phyloP scores from a whole-genome alignment of 257 asterid species.

The Striga asiatica region DNA sequence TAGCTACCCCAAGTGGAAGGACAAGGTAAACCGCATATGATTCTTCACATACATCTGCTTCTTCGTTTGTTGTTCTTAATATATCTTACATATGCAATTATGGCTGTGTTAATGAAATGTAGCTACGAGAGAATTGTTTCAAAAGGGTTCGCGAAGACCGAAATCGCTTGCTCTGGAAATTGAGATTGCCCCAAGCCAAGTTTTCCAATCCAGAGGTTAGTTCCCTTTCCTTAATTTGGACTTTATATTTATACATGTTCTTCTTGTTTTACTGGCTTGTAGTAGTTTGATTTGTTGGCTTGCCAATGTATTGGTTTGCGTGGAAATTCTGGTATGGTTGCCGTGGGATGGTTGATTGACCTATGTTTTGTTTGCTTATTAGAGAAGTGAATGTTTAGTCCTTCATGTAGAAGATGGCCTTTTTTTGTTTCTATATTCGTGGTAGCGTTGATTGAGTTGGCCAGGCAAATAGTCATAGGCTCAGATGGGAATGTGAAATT shows the following conservation, averaged over 20 bases:
- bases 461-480: not conserved
- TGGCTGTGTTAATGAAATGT: constrained; percentile 13
- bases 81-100: not conserved
- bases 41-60: not conserved
- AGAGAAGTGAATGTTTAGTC: not conserved
- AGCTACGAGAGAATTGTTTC: constrained; percentile 90
- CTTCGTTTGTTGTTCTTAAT: not conserved
- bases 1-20: constrained; percentile 61
- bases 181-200: constrained; percentile 37
- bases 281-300: not conserved
- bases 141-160: constrained; percentile 76
- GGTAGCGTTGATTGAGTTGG: not conserved
- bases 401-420: no score
- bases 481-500: not conserved
- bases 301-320: not conserved
- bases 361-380: not conserved
- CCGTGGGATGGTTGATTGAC: not conserved
- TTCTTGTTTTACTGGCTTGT: not conserved
- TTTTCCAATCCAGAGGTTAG: constrained; percentile 31
- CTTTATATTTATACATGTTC: no score
- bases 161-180: constrained; percentile 68
- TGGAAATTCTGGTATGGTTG: not conserved
- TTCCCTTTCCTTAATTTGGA: not conserved
- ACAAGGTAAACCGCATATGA: constrained; percentile 37
- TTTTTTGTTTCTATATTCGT: no score